A percentile compares a stretch with the other conserved stretches of the same genome.
phyloP scores from a whole-genome alignment of 2,329 filamentous ascomycete genomes.

The Penicillium digitatum region DNA sequence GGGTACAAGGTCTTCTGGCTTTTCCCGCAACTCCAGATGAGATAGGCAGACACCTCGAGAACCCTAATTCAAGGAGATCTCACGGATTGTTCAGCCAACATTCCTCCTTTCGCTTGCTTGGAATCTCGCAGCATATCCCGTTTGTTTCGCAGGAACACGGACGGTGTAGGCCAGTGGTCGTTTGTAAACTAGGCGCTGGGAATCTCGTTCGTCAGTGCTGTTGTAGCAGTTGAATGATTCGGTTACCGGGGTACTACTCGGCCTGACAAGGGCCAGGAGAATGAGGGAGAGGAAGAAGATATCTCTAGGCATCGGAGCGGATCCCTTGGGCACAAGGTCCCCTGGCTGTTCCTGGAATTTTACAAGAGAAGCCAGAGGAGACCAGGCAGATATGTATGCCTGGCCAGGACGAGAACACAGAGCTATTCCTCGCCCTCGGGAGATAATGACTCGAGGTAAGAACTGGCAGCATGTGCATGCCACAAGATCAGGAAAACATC shows the following conservation, averaged over 20 bases:
- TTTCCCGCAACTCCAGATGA: neutral
- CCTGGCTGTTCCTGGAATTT: neutral
- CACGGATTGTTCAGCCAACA: neutral
- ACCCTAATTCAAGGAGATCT: neutral
- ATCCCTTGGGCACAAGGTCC: neutral
- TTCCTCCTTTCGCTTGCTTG: neutral
- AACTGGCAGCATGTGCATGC: neutral
- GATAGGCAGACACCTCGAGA: neutral
- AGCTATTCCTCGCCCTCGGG: neutral
- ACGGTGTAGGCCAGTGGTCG: neutral
- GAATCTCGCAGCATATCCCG: neutral
- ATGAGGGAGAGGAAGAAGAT: neutral
- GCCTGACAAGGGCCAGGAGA: too few relatives aligned
- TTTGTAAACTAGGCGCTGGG: neutral
- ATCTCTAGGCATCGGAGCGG: neutral
- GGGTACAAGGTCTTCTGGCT: neutral
- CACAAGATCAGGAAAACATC: neutral
- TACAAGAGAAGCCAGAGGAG: neutral
- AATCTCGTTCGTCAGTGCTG: neutral
- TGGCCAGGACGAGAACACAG: neutral
- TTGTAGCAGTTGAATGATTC: neutral
- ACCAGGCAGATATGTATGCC: neutral
- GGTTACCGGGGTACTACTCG: neutral
- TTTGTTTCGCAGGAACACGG: neutral
- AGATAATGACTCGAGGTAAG: neutral